Conservation (phyloP, 495 filamentous ascomycete species). For the Hypoxylon rickii region DNA sequence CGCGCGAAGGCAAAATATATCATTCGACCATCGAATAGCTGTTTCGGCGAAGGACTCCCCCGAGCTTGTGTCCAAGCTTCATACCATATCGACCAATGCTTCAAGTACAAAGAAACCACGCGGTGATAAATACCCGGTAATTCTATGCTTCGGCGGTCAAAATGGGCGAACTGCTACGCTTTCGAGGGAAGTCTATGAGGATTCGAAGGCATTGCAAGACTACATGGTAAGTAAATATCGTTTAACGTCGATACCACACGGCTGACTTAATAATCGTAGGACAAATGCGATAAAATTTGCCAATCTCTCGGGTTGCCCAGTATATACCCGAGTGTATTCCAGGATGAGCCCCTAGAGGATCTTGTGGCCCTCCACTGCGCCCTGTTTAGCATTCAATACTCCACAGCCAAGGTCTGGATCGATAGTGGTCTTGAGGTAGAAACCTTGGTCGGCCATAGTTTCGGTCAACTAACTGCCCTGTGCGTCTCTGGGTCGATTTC, state of each 20-base stretch:
- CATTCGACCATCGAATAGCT: too few relatives aligned
- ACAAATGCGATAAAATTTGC: constrained; percentile 2
- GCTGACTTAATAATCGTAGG: too few relatives aligned
- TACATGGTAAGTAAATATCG: too few relatives aligned
- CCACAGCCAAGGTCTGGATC: constrained; percentile 53
- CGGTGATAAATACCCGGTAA: too few relatives aligned
- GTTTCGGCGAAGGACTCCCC: too few relatives aligned
- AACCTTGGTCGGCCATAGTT: constrained; percentile 52
- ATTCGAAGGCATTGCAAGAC: constrained; percentile 1
- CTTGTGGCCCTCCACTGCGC: constrained; percentile 47
- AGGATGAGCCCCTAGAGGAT: constrained; percentile 34
- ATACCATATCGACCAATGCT: too few relatives aligned
- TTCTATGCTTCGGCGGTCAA: constrained; percentile 2
- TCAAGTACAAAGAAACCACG: too few relatives aligned
- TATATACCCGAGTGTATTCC: constrained; percentile 52
- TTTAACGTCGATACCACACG: too few relatives aligned
- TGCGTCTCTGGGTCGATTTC: constrained; percentile 45
- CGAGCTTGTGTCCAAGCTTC: too few relatives aligned
- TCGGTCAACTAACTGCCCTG: constrained; percentile 56
- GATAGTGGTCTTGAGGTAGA: constrained; percentile 45
- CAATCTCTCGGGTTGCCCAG: neutral
- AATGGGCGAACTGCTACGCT: neutral
- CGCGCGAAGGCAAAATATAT: too few relatives aligned
- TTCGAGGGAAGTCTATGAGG: constrained; percentile 1
- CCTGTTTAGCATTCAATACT: constrained; percentile 52